These are phyloP conservation scores for Cladophialophora chaetospira DNA, from an alignment of 2,329 filamentous ascomycete species.

Conservation along the genomic window DNA sequence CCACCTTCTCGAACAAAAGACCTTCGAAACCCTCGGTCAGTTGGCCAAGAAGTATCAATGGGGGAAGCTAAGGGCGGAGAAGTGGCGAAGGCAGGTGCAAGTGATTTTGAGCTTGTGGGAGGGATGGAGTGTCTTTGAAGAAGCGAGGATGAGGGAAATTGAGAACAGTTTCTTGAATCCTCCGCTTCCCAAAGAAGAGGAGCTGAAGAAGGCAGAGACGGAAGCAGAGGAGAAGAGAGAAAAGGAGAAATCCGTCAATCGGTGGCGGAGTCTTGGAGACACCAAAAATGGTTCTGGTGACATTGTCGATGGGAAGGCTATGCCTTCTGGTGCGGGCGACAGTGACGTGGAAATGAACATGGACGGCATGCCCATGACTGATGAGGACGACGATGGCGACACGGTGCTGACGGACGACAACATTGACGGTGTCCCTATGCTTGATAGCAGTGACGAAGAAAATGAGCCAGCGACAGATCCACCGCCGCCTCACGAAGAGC, in stretches of 20 bases:
- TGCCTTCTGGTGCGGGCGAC: slow-evolving; percentile 16
- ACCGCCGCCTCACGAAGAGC: neutral
- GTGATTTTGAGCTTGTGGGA: slow-evolving; percentile 71
- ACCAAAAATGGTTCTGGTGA: neutral
- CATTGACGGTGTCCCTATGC: slow-evolving; percentile 46
- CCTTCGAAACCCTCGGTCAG: slow-evolving; percentile 74
- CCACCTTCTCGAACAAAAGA: slow-evolving; percentile 62
- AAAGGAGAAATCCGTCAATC: slow-evolving; percentile 14
- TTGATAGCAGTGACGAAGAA: slow-evolving; percentile 55
- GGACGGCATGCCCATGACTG: slow-evolving; percentile 37
- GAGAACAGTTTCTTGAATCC: slow-evolving; percentile 71
- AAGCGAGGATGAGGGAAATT: slow-evolving; percentile 71
- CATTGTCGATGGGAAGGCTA: neutral
- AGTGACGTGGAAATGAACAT: slow-evolving; percentile 40
- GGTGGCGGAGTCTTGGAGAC: slow-evolving; percentile 26
- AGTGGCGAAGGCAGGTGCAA: slow-evolving; percentile 77
- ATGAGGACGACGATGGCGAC: slow-evolving; percentile 40
- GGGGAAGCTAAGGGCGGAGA: slow-evolving; percentile 79
- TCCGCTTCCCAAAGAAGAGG: slow-evolving; percentile 53
- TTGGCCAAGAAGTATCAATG: slow-evolving; percentile 72
- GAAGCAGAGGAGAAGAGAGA: slow-evolving; percentile 45
- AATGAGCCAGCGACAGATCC: slow-evolving; percentile 45
- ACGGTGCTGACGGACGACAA: slow-evolving; percentile 51
- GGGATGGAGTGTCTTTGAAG: slow-evolving; percentile 67
- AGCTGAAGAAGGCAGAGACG: slow-evolving; percentile 47